Evolutionary conservation across 495 filamentous ascomycete genomes (phyloP), one percentile per base, ranked within the genome.

Genomic region (Chlorociboria aeruginascens): DNA sequence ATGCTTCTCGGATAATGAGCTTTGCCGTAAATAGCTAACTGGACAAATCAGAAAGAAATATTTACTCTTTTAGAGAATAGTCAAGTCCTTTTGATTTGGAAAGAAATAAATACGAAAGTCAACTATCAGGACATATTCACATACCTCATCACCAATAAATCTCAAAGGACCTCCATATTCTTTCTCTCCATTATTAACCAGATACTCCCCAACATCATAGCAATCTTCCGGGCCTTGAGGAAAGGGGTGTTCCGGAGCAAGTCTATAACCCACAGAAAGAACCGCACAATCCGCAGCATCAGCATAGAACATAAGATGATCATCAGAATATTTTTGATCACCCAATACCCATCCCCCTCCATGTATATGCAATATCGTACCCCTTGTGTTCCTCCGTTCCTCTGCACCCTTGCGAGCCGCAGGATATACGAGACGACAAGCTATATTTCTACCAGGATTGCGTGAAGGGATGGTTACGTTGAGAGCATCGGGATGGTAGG

Each of bases 201-300:
- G 58, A 53, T 68, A 76, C 49, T 71, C 69, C 29, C 20, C 51
- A 9, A 61, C 71, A 60, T 77, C 76, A 43, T 64, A 64, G 61
- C 70, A 71, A 56, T 82, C 78, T 40, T 79, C 61, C 4, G 63
- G 52, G 0, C 61, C 66, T 12, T 63, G 64, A 0, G 78, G 78
- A 50, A 64, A 79, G 0, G 73, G 72, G 52, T 79, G 37, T 45
- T 80, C 74, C 0, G 78, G 78, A 7, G 78, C 76, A n/a, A 73
- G 66, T 39, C 78, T 63, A 60, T 81, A 81, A 12, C 74, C 78
- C 14, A 78, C 65, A 6, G 70, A 73, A 9, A 81, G 51, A 31
- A 74, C 67, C 8, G 66, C 63, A 28, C 73, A 45, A 28, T 68
- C 53, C 25, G 52, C 57, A 14, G 50, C 53, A 49, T 76, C 63